Percentiles rank a stretch among this genome's conserved stretches.
Conservation (phyloP, 75 land plant genomes). For the Pinus albicaulis region DNA sequence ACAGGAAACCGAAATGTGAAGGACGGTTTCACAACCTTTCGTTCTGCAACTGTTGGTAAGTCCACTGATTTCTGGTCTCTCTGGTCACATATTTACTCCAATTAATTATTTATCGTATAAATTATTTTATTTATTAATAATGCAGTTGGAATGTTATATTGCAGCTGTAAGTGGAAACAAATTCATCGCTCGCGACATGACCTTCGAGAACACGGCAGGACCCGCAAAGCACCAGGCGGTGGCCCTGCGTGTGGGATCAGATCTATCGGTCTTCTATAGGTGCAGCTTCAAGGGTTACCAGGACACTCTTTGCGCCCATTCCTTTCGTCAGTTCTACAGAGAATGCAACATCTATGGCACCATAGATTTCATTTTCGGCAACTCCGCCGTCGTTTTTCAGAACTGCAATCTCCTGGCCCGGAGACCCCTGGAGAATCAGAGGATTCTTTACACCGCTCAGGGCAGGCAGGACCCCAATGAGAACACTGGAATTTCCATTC, state of each 20-base stretch:
- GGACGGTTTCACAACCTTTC: no score
- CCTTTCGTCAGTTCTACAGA: slow-evolving; percentile 24
- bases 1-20: no score
- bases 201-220: slow-evolving; percentile 26
- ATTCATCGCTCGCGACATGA: slow-evolving; percentile 22
- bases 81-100: no score
- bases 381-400: slow-evolving; percentile 39
- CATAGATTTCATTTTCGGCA: slow-evolving; percentile 60
- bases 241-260: slow-evolving; percentile 29
- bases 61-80: no score
- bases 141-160: background rate
- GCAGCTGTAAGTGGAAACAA: slow-evolving; percentile 8
- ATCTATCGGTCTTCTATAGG: slow-evolving; percentile 22
- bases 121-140: no score
- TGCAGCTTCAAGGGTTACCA: slow-evolving; percentile 31
- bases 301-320: slow-evolving; percentile 16
- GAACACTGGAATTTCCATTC: slow-evolving; percentile 20
- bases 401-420: slow-evolving; percentile 22
- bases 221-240: slow-evolving; percentile 41
- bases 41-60: no score
- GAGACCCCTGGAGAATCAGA: slow-evolving; percentile 4
- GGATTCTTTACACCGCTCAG: slow-evolving; percentile 38
- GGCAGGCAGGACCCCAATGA: slow-evolving; percentile 18
- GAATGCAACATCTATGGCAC: slow-evolving; percentile 38
- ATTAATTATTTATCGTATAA: no score